Evolutionary conservation across 2,329 filamentous ascomycete genomes (phyloP).

Genomic region (Colletotrichum acutatum): DNA sequence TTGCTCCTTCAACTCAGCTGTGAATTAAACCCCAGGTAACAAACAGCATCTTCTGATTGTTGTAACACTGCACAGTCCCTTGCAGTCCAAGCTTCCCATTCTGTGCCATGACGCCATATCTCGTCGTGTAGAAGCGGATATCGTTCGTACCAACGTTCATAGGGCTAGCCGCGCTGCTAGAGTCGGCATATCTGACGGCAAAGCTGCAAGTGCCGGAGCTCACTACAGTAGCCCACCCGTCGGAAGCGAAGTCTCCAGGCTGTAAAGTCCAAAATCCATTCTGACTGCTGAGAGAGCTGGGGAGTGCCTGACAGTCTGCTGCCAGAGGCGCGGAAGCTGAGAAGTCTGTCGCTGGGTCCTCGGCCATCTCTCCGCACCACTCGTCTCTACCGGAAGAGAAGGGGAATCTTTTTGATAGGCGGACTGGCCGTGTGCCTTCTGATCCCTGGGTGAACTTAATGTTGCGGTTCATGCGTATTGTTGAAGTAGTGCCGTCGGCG

Average conservation of each 20-base stretch:
- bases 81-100: conserved; percentile 25
- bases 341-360: conserved; percentile 20
- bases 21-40: conserved; percentile 32
- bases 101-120: conserved; percentile 12
- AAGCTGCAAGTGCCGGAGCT: conserved; percentile 32
- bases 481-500: neutral
- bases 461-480: conserved; percentile 3
- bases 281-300: neutral
- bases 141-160: conserved; percentile 35
- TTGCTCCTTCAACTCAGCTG: neutral
- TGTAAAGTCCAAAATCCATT: conserved; percentile 31
- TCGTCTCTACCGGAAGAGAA: conserved; percentile 33
- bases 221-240: conserved; percentile 31
- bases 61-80: conserved; percentile 31
- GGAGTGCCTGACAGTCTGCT: conserved; percentile 26
- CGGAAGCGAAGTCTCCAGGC: conserved; percentile 14
- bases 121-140: conserved; percentile 28
- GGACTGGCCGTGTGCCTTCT: conserved; percentile 12
- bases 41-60: conserved; percentile 17
- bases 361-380: conserved; percentile 33
- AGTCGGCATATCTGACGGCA: conserved; percentile 17
- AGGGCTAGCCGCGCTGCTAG: neutral
- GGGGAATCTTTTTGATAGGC: conserved; percentile 9
- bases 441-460: conserved; percentile 12
- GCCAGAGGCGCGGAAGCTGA: conserved; percentile 26